Conservation (phyloP, 2,329 filamentous ascomycete genomes). For the Trichoderma sp. region DNA sequence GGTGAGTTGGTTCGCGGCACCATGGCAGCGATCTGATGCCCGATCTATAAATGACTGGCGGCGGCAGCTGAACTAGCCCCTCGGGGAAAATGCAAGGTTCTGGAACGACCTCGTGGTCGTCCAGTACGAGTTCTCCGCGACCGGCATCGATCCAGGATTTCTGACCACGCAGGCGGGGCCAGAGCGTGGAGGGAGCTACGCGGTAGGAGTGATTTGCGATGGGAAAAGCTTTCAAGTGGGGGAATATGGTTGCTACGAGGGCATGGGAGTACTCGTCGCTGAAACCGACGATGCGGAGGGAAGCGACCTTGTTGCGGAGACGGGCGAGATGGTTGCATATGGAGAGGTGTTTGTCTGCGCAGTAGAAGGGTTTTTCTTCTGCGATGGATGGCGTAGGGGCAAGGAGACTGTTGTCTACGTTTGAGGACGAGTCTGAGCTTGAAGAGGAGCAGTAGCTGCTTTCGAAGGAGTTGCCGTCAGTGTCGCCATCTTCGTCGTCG, state of each 20-base stretch:
- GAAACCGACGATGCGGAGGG: slow-evolving; percentile 43
- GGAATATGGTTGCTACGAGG: slow-evolving; percentile 36
- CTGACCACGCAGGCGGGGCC: slow-evolving; percentile 37
- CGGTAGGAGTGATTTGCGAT: slow-evolving; percentile 31
- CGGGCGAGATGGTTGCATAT: slow-evolving; percentile 38
- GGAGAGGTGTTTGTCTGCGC: slow-evolving; percentile 36
- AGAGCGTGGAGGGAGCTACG: slow-evolving; percentile 37
- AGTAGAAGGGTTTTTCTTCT: slow-evolving; percentile 30
- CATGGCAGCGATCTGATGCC: neutral
- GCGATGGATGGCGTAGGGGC: neutral
- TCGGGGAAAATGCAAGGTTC: slow-evolving; percentile 25
- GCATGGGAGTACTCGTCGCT: slow-evolving; percentile 35
- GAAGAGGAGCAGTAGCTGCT: slow-evolving; percentile 4
- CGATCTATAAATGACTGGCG: slow-evolving; percentile 28
- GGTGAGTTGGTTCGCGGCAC: neutral
- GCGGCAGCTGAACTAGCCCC: slow-evolving; percentile 34
- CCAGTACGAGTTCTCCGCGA: slow-evolving; percentile 30
- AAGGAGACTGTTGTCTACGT: neutral
- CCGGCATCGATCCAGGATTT: slow-evolving; percentile 34
- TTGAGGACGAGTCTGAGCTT: neutral
- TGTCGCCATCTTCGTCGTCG: neutral
- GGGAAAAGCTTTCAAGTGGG: slow-evolving; percentile 9
- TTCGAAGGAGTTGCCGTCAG: neutral
- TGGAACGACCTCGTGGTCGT: slow-evolving; percentile 29
- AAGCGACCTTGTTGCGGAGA: slow-evolving; percentile 36